phyloP scores from a whole-genome alignment of 495 filamentous ascomycete species.

The Penicillium simplicissimum region DNA sequence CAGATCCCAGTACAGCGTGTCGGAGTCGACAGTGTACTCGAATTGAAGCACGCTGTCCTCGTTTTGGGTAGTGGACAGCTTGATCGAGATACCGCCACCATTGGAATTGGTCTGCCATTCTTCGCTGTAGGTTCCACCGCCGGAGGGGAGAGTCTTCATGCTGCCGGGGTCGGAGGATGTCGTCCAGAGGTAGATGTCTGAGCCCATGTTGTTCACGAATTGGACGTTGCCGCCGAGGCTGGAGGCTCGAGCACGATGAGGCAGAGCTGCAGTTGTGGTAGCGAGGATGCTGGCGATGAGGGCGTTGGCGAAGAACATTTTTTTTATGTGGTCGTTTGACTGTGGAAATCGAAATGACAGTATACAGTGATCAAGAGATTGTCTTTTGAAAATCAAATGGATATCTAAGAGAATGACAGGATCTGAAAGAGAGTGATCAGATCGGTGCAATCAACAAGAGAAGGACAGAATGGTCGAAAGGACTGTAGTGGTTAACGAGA shows the following conservation, averaged over 20 bases:
- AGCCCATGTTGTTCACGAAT: conserved; percentile 41
- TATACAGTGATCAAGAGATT: conserved; percentile 1
- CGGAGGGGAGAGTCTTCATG: conserved; percentile 43
- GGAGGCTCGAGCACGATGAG: conserved; percentile 15
- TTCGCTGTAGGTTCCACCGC: conserved; percentile 39
- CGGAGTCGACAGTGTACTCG: conserved; percentile 28
- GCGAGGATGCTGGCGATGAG: conserved; percentile 28
- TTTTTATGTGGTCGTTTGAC: conserved; percentile 11
- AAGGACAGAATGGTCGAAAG: conserved; percentile 10
- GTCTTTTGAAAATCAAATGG: conserved; percentile 11
- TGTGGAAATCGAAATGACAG: background rate
- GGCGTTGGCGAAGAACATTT: conserved; percentile 28
- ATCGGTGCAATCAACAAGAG: conserved; percentile 11
- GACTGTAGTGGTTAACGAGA: conserved; percentile 13
- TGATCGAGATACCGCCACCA: conserved; percentile 50
- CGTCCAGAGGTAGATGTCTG: conserved; percentile 46
- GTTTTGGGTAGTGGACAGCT: conserved; percentile 39
- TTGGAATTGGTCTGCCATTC: conserved; percentile 41
- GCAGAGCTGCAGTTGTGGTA: conserved; percentile 24
- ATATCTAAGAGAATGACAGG: conserved; percentile 17
- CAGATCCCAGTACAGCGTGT: conserved; percentile 35
- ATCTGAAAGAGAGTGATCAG: conserved; percentile 23
- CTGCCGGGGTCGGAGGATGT: conserved; percentile 35
- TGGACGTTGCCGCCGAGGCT: conserved; percentile 25
- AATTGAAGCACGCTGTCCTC: conserved; percentile 46